Evolutionary conservation across 176 grass and related monocot species (phyloP).

Genomic region (Panicum miliaceum): DNA sequence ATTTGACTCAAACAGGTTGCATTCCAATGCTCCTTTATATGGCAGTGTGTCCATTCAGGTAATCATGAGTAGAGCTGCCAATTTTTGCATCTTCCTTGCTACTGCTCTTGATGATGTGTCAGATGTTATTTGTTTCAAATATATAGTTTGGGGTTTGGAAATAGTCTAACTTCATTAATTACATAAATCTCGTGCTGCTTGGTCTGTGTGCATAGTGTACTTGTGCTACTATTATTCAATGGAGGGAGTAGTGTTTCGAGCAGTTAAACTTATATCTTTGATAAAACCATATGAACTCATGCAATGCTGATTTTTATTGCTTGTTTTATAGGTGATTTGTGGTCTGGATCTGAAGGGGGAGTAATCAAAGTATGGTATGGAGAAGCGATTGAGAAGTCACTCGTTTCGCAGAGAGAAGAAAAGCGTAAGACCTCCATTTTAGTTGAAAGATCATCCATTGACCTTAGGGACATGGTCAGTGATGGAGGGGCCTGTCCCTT

Average conservation of each 20-base stretch:
- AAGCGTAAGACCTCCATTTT: slow-evolving; percentile 68
- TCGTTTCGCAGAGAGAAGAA: slow-evolving; percentile 73
- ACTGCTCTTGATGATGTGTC: background rate
- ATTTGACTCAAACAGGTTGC: background rate
- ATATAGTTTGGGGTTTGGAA: background rate
- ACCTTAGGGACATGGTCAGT: slow-evolving; percentile 78
- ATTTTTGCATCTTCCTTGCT: background rate
- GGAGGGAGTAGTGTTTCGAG: slow-evolving; percentile 1
- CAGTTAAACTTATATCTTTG: background rate
- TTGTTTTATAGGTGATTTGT: slow-evolving; percentile 71
- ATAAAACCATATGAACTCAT: slow-evolving; percentile 9
- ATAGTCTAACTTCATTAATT: background rate
- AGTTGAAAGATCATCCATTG: slow-evolving; percentile 80
- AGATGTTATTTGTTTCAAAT: background rate
- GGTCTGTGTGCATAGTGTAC: background rate
- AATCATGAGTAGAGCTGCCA: background rate
- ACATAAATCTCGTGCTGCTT: background rate
- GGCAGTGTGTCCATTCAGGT: background rate
- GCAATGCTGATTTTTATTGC: slow-evolving; percentile 29
- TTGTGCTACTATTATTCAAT: background rate
- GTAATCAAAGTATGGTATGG: slow-evolving; percentile 77
- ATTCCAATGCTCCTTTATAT: background rate
- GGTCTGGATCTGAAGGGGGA: slow-evolving; percentile 87
- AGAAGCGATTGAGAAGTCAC: slow-evolving; percentile 70
- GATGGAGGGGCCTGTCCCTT: slow-evolving; percentile 69